Evolutionary conservation across 2,329 filamentous ascomycete genomes (phyloP).

Genomic region (Fusarium tuaranense): DNA sequence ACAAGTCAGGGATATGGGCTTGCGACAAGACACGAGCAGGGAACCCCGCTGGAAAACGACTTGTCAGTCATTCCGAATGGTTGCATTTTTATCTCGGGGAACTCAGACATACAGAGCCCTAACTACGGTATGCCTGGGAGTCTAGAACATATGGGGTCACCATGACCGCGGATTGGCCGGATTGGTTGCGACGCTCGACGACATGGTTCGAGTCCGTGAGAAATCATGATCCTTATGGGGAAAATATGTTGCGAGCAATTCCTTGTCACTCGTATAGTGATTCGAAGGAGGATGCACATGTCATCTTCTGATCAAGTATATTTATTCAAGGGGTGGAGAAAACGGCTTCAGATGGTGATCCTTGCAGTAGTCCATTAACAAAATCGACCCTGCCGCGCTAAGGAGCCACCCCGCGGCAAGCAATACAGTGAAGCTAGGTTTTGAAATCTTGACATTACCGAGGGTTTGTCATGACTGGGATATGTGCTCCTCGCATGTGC

Average conservation of each 20-base stretch:
- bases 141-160: neutral
- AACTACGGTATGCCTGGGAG: neutral
- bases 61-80: neutral
- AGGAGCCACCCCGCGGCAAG: neutral
- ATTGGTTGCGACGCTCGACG: neutral
- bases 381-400: neutral
- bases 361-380: neutral
- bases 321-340: neutral
- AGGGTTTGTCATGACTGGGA: neutral
- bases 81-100: neutral
- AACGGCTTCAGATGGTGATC: neutral
- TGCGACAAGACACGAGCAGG: neutral
- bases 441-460: neutral
- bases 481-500: neutral
- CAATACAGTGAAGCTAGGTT: neutral
- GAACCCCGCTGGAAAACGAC: neutral
- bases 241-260: neutral
- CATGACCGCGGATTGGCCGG: neutral
- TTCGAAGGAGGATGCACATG: neutral
- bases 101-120: neutral
- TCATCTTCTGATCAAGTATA: neutral
- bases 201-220: neutral
- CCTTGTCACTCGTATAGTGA: neutral
- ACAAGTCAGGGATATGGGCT: neutral
- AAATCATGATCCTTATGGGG: neutral